Percentiles rank a stretch among this genome's conserved stretches.
These are phyloP conservation scores for Mercurialis annua DNA, from an alignment of 345 rosid genomes.

Conservation along the genomic window DNA sequence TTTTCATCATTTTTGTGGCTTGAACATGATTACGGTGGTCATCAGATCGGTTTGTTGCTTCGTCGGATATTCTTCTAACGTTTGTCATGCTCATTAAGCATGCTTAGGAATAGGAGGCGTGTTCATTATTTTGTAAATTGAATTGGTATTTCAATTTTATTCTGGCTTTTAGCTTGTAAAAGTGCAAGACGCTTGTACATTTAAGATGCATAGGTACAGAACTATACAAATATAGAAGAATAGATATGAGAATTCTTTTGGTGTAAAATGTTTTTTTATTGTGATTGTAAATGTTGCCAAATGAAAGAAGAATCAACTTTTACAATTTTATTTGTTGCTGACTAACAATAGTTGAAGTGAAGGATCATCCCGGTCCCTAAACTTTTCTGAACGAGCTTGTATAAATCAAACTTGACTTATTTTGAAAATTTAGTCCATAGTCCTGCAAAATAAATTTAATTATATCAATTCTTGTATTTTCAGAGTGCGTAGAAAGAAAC, in stretches of 20 bases:
- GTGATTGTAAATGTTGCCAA: not conserved
- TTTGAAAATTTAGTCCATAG: no score
- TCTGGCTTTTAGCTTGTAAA: slow-evolving; percentile 2
- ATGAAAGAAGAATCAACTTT: no score
- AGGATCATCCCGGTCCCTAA: no score
- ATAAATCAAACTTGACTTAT: no score
- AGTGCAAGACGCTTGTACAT: not conserved
- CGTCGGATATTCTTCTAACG: not conserved
- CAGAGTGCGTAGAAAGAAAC: no score
- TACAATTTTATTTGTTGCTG: no score
- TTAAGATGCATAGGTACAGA: slow-evolving; percentile 9
- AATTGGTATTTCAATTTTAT: not conserved
- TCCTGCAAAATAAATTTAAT: no score
- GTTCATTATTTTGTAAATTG: slow-evolving; percentile 25
- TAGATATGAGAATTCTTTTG: not conserved
- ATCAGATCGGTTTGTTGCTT: not conserved
- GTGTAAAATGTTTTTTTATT: not conserved
- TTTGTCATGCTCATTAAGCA: slow-evolving; percentile 1
- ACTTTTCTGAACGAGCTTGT: no score
- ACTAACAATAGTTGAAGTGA: no score
- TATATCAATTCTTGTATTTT: no score
- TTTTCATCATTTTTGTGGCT: slow-evolving; percentile 71
- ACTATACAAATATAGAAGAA: not conserved
- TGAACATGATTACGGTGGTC: slow-evolving; percentile 23
- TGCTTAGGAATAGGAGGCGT: not conserved